Evolutionary conservation across 352 stramenopile species (phyloP), one percentile per base, ranked within the genome.

Genomic region (Phytophthora niederhauseri): DNA sequence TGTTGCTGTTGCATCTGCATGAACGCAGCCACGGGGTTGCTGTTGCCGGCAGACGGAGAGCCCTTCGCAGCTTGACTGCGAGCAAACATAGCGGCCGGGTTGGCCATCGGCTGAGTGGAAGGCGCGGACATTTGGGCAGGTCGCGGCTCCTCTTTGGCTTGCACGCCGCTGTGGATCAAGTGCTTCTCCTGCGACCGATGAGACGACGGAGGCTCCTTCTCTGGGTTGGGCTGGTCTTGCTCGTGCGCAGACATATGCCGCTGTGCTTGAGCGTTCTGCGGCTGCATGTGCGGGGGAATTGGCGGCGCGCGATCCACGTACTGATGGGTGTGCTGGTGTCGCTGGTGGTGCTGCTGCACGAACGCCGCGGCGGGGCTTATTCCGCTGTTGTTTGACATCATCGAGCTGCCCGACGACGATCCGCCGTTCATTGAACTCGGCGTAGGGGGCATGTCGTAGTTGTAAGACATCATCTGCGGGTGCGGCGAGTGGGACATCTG

Each of bases 11-110:
- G 81, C 66, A 84, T 78, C 56, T 88, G 76, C 62, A 89, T 31
- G 43, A 90, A 90, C 17, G 80, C 72, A 14, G 78, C 78, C 20
- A 90, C 82, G 38, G 80, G 78, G 53, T 90, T 90, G 24, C 57
- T 48, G 15, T 56, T 62, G 6, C 15, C 45, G 6, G 57, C 49
- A 43, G 57, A 8, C 55, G 75, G 59, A 36, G 63, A 55, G 1
- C 58, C 12, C 30, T 77, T 85, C 26, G 70, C 59, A 6, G 60
- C 64, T 68, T 87, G 79, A 15, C 64, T 76, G 52, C 79, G 81
- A 43, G 79, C 81, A 63, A 90, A 93, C 73, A 84, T 82, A 3
- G 81, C 82, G 1, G 84, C 84, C 6, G 83, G 81, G 59, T 89
- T 93, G 14, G 75, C 45, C 48, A 71, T 70, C 5, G 60, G 22